Evolutionary conservation across 352 stramenopile species (phyloP).

Genomic region (Phytophthora fragariae): DNA sequence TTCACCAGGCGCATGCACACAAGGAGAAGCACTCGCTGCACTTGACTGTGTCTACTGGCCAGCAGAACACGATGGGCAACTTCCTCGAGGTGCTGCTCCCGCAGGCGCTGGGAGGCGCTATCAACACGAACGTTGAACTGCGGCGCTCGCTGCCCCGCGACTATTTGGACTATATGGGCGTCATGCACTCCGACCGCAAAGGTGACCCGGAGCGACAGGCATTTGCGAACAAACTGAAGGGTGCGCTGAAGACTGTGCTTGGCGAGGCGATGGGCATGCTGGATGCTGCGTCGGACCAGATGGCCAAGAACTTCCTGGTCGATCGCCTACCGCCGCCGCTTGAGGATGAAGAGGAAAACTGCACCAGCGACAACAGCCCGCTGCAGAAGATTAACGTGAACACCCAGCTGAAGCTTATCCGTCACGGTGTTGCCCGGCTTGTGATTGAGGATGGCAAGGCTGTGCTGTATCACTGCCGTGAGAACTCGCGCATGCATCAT

Average conservation of each 20-base stretch:
- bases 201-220: constrained; percentile 52
- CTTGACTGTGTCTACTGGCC: constrained; percentile 90
- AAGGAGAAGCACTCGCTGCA: constrained; percentile 84
- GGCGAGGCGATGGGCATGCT: constrained; percentile 74
- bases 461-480: constrained; percentile 81
- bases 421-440: constrained; percentile 72
- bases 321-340: constrained; percentile 79
- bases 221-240: constrained; percentile 66
- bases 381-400: constrained; percentile 86
- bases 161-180: constrained; percentile 90
- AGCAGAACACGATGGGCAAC: constrained; percentile 87
- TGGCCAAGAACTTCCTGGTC: constrained; percentile 84
- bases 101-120: constrained; percentile 64
- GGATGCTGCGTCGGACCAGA: constrained; percentile 80
- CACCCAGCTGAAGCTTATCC: constrained; percentile 77
- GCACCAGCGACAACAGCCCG: constrained; percentile 76
- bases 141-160: constrained; percentile 84
- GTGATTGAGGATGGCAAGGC: constrained; percentile 83
- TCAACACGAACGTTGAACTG: constrained; percentile 66
- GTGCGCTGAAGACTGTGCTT: constrained; percentile 66
- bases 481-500: constrained; percentile 83
- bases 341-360: constrained; percentile 84
- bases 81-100: constrained; percentile 74
- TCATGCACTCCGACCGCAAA: constrained; percentile 82
- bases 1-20: constrained; percentile 81